phyloP scores from a whole-genome alignment of 139 green algal species.

The Mesostigma viride region DNA sequence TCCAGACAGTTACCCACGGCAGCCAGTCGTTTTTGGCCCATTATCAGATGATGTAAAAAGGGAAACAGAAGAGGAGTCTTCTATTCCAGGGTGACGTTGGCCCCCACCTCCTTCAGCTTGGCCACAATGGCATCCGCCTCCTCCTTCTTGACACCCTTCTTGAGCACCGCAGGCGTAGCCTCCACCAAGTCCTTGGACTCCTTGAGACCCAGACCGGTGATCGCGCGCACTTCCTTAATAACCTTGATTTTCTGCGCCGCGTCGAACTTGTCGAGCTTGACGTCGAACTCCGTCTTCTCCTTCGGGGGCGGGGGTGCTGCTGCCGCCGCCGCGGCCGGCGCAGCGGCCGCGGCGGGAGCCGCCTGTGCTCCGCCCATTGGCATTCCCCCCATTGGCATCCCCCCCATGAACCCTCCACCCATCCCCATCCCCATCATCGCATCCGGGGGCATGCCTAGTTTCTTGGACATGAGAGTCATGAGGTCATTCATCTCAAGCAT shows the following conservation, averaged over 20 bases:
- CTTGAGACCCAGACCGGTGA: constrained; percentile 90
- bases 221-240: constrained; percentile 92
- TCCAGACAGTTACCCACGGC: too few relatives aligned
- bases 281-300: constrained; percentile 86
- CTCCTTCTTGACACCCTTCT: constrained; percentile 79
- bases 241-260: constrained; percentile 92
- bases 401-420: too few relatives aligned
- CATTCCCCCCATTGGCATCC: constrained; percentile 27
- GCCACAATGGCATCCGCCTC: constrained; percentile 86
- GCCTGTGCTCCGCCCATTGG: constrained; percentile 9
- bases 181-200: constrained; percentile 98
- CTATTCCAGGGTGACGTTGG: constrained; percentile 7
- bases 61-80: too few relatives aligned
- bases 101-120: constrained; percentile 71
- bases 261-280: constrained; percentile 89
- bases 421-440: too few relatives aligned
- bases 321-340: constrained; percentile 27
- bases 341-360: constrained; percentile 29
- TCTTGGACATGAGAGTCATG: constrained; percentile 17
- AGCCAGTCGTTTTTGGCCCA: too few relatives aligned
- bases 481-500: constrained; percentile 36
- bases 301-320: constrained; percentile 25
- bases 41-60: too few relatives aligned
- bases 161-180: constrained; percentile 75
- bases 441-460: constrained; percentile 20